Percentiles rank a stretch among this genome's conserved stretches.
Evolutionary conservation across 371 early-diverging fungal species (phyloP).

Genomic region (Chytridiales sp.): DNA sequence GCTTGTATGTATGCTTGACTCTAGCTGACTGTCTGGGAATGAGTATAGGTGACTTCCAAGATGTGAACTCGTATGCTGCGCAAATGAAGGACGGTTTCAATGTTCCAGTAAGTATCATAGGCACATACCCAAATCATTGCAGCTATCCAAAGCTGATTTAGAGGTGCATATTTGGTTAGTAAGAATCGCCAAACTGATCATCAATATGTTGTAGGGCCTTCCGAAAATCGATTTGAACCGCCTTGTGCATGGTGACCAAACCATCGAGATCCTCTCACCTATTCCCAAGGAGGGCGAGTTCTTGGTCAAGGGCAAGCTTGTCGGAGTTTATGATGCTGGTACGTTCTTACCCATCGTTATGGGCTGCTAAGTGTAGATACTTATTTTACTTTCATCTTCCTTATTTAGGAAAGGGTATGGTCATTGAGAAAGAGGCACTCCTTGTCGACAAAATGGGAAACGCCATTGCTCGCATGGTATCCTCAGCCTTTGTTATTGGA

Average conservation of each 20-base stretch:
- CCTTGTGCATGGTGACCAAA: conserved; percentile 74
- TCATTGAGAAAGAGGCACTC: conserved; percentile 57
- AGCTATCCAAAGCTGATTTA: too few species aligned
- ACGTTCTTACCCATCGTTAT: background rate
- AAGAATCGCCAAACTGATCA: conserved; percentile 10
- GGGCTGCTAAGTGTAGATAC: background rate
- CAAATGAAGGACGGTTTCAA: conserved; percentile 30
- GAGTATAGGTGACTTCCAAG: conserved; percentile 43
- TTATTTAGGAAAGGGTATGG: conserved; percentile 69
- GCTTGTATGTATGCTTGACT: background rate
- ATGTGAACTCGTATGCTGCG: conserved; percentile 64
- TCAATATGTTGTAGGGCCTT: conserved; percentile 52
- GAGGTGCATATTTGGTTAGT: conserved; percentile 15
- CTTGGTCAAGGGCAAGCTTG: conserved; percentile 37
- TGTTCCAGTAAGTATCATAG: conserved; percentile 23
- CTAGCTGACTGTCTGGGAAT: too few species aligned
- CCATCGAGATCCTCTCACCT: conserved; percentile 57
- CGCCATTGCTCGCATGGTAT: conserved; percentile 29
- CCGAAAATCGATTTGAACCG: conserved; percentile 66
- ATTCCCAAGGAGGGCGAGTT: conserved; percentile 62
- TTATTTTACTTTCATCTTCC: conserved; percentile 40
- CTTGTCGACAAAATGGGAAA: conserved; percentile 55
- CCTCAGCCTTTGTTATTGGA: conserved; percentile 46
- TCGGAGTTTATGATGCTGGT: conserved; percentile 45
- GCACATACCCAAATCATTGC: too few species aligned